Evolutionary conservation across 257 asterid species (phyloP).

Genomic region (Gynochthodes officinalis): DNA sequence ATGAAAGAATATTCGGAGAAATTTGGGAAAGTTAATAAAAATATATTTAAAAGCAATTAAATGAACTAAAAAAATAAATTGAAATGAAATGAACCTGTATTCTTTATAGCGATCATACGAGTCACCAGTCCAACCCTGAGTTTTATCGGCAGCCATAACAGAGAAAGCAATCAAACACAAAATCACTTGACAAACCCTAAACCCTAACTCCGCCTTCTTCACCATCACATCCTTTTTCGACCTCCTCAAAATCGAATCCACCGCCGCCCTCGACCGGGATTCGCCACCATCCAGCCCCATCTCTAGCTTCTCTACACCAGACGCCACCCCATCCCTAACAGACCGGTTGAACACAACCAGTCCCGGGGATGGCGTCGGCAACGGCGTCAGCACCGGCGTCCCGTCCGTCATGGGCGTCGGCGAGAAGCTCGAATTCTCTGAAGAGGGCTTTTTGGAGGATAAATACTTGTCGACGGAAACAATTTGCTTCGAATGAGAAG

Average conservation of each 20-base stretch:
- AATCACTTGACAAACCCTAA: conserved; percentile 62
- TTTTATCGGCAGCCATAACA: conserved; percentile 92
- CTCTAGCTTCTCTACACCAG: conserved; percentile 50
- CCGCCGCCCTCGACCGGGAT: conserved; percentile 40
- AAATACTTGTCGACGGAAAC: conserved; percentile 39
- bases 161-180: conserved; percentile 75
- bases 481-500: conserved; percentile 39
- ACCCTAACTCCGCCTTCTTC: conserved; percentile 51
- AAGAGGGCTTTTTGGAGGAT: conserved; percentile 45
- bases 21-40: background rate
- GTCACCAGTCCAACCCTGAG: conserved; percentile 98
- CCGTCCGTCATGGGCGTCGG: conserved; percentile 25
- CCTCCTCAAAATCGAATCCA: conserved; percentile 35
- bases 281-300: conserved; percentile 40
- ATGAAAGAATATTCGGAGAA: background rate
- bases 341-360: conserved; percentile 40
- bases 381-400: conserved; percentile 22
- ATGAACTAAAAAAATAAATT: background rate
- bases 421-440: conserved; percentile 33
- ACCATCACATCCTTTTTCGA: conserved; percentile 39
- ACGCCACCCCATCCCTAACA: conserved; percentile 41
- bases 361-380: conserved; percentile 28
- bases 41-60: background rate
- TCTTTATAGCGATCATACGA: conserved; percentile 86
- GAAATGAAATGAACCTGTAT: conserved; percentile 47